Conservation (phyloP, 2,329 filamentous ascomycete genomes). For the Ophiosphaerella narmari region DNA sequence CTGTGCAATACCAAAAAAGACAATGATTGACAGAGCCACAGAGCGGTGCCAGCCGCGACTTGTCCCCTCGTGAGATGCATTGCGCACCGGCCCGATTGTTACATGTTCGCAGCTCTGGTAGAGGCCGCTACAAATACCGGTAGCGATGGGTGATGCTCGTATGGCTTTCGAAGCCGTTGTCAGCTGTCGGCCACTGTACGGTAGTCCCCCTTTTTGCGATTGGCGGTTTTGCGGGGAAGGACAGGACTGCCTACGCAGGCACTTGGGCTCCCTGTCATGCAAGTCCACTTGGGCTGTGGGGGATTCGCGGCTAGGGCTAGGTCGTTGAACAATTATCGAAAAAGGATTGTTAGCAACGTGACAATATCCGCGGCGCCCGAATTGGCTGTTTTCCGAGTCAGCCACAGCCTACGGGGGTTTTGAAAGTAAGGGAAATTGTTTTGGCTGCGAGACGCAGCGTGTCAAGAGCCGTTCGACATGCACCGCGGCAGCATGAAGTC, state of each 20-base stretch:
- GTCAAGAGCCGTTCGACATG: neutral
- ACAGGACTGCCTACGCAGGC: neutral
- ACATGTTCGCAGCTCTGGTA: no score
- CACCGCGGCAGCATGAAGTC: no score
- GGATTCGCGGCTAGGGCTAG: conserved; percentile 13
- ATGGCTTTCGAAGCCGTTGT: no score
- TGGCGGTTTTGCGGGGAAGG: conserved; percentile 16
- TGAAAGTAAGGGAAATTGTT: no score
- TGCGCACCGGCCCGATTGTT: no score
- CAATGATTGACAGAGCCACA: conserved; percentile 18
- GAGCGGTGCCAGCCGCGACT: conserved; percentile 19
- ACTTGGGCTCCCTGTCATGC: conserved; percentile 2
- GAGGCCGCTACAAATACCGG: no score
- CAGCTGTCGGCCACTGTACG: neutral
- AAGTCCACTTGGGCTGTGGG: conserved; percentile 21
- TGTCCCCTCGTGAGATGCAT: neutral
- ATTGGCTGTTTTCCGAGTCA: neutral
- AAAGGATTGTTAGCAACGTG: conserved; percentile 3
- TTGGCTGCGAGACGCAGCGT: neutral
- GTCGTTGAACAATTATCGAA: conserved; percentile 9
- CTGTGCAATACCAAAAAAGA: conserved; percentile 19
- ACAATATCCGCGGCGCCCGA: conserved; percentile 5
- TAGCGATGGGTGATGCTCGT: no score
- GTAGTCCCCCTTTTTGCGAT: conserved; percentile 10
- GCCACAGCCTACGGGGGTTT: neutral